Evolutionary conservation across 106 monocot genomes (phyloP), one percentile per base, ranked within the genome.

Genomic region (Dendrobium nobile): DNA sequence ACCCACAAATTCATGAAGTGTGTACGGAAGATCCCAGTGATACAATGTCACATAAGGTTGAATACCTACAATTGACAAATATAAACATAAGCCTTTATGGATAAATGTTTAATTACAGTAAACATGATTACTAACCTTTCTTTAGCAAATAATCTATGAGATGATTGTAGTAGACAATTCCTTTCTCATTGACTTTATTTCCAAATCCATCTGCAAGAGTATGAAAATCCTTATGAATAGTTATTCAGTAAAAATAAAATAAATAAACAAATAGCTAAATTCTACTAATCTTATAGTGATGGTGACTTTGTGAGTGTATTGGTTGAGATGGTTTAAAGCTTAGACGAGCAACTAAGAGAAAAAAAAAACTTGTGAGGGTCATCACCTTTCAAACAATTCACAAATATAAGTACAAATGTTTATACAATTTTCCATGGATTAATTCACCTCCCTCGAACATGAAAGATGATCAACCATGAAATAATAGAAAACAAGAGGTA

Each of bases 21-120:
- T 82, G 43, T 94, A 75, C 41, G 98, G 98, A 85, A 98, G 92
- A 84, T 98, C 98, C 98, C 98, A 98, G 55, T 98, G 98, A 84
- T 98, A 98, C 48, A 98, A 72, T 77, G 98, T 98, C 75, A 84
- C 94, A 74, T 81, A 98, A 84, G 98, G 98, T 68, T 94, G 90
- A 80, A 98, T 89, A 84, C 98, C 98, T 98, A 85, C 43, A 88
- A 47, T 26, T 45, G 61, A 48, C 79, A 44, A 31, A 80, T 51
- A 76, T 58, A 78, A 80, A 54, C 73, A 42, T 18, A 41, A 17
- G n/a, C 43, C 51, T 45, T 31, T 15, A 77, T 51, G 9, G 56
- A 8, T 54, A 83, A 54, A 65, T 56, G 31, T 68, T 43, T 83
- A 84, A 64, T 45, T 54, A 76, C 47, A 72, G 80, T 83, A 76